phyloP scores from a whole-genome alignment of 106 monocot species.

The Apostasia ramifera region DNA sequence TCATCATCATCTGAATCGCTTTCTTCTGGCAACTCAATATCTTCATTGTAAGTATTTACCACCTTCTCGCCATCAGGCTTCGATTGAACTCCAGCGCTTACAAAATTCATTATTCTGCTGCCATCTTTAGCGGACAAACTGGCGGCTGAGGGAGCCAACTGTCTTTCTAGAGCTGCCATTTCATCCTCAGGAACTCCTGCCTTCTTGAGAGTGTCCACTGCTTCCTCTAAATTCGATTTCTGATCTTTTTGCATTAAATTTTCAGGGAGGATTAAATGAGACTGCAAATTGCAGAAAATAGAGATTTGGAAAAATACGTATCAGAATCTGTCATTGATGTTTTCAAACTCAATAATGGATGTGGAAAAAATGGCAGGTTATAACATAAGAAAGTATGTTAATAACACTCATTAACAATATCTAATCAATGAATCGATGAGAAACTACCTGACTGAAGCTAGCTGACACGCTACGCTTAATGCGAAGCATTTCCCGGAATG shows the following conservation, averaged over 20 bases:
- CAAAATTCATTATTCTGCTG: constrained; percentile 54
- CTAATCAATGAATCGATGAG: background rate
- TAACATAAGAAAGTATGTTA: background rate
- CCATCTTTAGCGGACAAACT: constrained; percentile 19
- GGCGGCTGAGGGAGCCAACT: constrained; percentile 35
- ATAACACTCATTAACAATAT: no score
- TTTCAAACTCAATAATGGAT: background rate
- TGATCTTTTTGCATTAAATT: constrained; percentile 85
- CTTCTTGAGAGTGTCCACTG: constrained; percentile 52
- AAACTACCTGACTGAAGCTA: constrained; percentile 82
- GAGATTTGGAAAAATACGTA: background rate
- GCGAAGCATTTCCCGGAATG: constrained; percentile 94
- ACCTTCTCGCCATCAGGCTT: constrained; percentile 45
- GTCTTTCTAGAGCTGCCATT: constrained; percentile 89
- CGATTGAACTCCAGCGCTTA: constrained; percentile 71
- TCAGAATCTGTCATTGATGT: no score
- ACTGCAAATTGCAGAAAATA: constrained; percentile 37
- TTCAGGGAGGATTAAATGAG: constrained; percentile 85
- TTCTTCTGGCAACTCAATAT: constrained; percentile 91
- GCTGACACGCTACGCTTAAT: constrained; percentile 86
- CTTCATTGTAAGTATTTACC: constrained; percentile 50
- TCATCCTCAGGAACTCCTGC: constrained; percentile 59
- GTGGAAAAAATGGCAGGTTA: background rate
- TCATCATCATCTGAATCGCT: constrained; percentile 41
- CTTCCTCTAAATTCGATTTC: constrained; percentile 55